Base-by-base conservation (phyloP, 2,329 filamentous ascomycete genomes). In the Plectosphaerella plurivora region DNA sequence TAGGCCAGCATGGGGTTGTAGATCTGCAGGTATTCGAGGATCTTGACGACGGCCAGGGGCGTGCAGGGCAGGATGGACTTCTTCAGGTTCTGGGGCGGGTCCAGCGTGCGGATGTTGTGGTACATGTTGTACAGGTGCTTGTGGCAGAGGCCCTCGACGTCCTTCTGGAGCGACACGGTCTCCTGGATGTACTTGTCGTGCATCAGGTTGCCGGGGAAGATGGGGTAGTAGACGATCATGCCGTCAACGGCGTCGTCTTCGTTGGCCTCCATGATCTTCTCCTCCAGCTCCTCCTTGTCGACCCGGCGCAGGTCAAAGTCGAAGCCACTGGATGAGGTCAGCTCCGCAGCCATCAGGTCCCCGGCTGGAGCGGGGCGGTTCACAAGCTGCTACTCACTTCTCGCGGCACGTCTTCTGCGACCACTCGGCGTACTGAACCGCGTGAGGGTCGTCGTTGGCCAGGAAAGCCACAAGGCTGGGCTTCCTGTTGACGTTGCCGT, bases 121-220 rank as follows among this genome's bases (percentile, higher is more conserved):
- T 97, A 99, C 92, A 99, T 97, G 81, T 99, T 99, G 82, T 93
- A 92, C 65, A 97, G 88, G 74, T 97, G 92, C 66, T 86, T 87
- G 72, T 97, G 93, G 62, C 88, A 91, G 53, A 99, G 83, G 36
- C 94, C 94, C 72, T 99, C 94, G 59, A 99, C 93, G 65, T 99
- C 94, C 73, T 99, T 97, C 69, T 82, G 75, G 44, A 96, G 81
- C 52, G 90, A 86, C 52, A 97, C 91, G 3, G 95, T 90, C 74
- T 97, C 92, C 73, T 97, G 93, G 59, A 99, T 84, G 70, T 97
- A 97, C 69, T 89, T 88, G 72, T 99, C 94, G 71, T 96, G 91
- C 25, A 84, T 81, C 50, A 86, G 87, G 74, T 91, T 88, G 71
- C 76, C 75, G 15, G 79, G 79, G 70, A 97, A 97, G 72, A 99